Base-by-base conservation (phyloP, 2,329 filamentous ascomycete species). In the Blumeria hordei region DNA sequence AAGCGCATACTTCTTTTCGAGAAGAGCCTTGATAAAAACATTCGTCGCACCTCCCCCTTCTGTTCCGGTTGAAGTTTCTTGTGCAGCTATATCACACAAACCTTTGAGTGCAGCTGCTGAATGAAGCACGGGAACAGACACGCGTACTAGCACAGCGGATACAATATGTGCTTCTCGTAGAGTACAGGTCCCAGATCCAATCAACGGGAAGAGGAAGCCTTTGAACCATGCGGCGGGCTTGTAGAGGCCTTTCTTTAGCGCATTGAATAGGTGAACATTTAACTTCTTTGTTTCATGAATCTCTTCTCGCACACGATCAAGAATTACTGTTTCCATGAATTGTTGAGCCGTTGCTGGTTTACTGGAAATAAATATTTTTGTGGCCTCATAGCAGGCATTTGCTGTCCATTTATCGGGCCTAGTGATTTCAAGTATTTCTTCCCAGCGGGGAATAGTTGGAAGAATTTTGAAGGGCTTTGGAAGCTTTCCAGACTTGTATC, bases 401-500 rank as follows among this genome's bases (percentile, higher is more conserved):
- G 86, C 72, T 1, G 86, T 86, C 74, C 74, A 77, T 55, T 67
- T 69, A 67, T 92, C 83, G 4, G 90, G 88, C 34, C 80, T 76
- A n/a, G 88, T 94, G 55, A 94, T 78, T 59, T 81, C 74, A 61
- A 94, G 77, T 39, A 94, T 84, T 18, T 87, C 84, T 65, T 92
- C 85, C 88, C 88, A 96, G 63, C 92, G 80, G 7, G 88, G 88
- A 12, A 96, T 78, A 0, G 88, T 88, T 2, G 92, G 92, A 8
- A 98, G 76, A 60, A 96, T 88, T 69, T 96, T 96, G 75, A 98
- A 94, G 0, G 90, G 90, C 69, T 98, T 98, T 18, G 92, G 92
- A 35, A 98, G 75, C 60, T 90, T 90, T n/a, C 92, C 92, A 12
- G 85, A 90, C 69, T 94, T 94, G 72, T 94, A 96, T 60, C 90